Evolutionary conservation across 176 grass and related monocot genomes (phyloP), one percentile per base, ranked within the genome.

Genomic region (Juncus inflexus): DNA sequence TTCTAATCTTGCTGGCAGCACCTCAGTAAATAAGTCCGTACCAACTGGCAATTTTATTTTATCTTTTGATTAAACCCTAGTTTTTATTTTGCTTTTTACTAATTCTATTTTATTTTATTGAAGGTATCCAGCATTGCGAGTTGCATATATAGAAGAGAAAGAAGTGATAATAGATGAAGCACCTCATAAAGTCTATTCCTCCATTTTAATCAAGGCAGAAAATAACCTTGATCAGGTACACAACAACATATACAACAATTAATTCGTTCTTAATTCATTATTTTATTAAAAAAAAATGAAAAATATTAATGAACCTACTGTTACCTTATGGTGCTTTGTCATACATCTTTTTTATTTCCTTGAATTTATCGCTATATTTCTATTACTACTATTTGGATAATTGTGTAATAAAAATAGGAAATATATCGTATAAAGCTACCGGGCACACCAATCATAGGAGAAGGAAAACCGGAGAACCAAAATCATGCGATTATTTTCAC

Each of bases 391-490:
- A 28, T 28, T 15, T 55, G 47, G 12, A 69, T 47, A 3, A 40
- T 16, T 37, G 65, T 37, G 40, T 6, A 82, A 62, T 60, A 19
- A 78, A 10, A 58, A 63, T 73, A 96, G 92, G 87, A 96, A 78
- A 90, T 96, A 81, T 96, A 91, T 47, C 82, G 84, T 77, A 96
- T 96, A 62, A 91, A 89, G 54, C 71, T 96, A 43, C 92, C 92
- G 60, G 87, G 87, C 28, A 65, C 76, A 61, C 92, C 92, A 40
- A 83, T 86, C 38, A 91, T 96, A 71, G 92, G 92, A 63, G 87
- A 96, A 83, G 92, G 87, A 67, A 91, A 96, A 62, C 92, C 92
- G 74, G 92, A 96, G 84, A 96, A 96, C 78, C 87, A 96, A 68
- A 96, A 96, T 49, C 84, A 96, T 77, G 92, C 92, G 62, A 91